Evolutionary conservation across 2,329 filamentous ascomycete species (phyloP), one percentile per base, ranked within the genome.

Genomic region (Aspergillus floridensis): DNA sequence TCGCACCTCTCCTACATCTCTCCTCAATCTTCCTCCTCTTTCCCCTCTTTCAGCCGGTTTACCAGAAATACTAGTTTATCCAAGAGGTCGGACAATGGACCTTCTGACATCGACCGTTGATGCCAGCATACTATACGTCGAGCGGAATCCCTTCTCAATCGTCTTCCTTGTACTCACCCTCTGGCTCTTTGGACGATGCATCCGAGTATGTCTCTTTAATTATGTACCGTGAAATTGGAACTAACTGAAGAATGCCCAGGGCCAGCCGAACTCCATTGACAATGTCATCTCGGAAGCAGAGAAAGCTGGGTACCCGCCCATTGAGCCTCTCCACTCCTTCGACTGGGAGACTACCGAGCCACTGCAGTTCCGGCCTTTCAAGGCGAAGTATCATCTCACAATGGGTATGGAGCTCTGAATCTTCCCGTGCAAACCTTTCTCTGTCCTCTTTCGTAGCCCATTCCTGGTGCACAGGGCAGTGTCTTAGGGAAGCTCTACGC

Each of bases 311-410:
- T 72, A 70, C 49, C 68, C 71, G 2, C 51, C 65, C 1, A 66
- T 77, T 41, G 66, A 74, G 22, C 78, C 83, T 3, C 72, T 86
- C 4, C 50, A 68, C 2, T 70, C 78, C 57, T 84, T 87, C 63
- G 72, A 84, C 59, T 82, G 83, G 78, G 67, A 76, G 54, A 76
- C 72, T 0, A 81, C 79, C 32, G 76, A 81, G 58, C 85, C 84
- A 0, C 67, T 85, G 41, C 79, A 83, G 58, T 68, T 85, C 11
- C 77, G 85, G 14, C 82, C 83, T 0, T 86, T 86, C 71, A 86
- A 85, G 69, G 80, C 83, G 5, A 86, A 82, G 65, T 88, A 85
- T 67, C 81, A 87, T 67, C 71, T 88, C 53, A 87, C 85, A 5
- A 88, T 88, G 86, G 82, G 85, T 86, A 72, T 62, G 73, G 63